These are phyloP conservation scores for Silene conica DNA, from an alignment of 148 eudicot genomes.

Conservation along the genomic window DNA sequence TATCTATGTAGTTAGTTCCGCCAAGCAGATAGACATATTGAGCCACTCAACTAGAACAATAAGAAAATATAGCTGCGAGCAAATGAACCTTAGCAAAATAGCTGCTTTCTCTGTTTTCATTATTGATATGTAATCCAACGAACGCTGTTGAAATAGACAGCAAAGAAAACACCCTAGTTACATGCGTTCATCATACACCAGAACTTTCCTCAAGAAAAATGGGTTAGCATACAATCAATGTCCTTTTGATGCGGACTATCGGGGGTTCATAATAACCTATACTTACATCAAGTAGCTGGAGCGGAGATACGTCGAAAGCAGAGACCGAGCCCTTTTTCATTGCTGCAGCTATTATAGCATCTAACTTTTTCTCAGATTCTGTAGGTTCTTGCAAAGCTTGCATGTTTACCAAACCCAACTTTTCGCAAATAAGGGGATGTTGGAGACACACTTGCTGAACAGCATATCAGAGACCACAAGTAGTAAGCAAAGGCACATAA, in stretches of 20 bases:
- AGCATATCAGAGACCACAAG: not conserved
- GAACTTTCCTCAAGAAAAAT: not conserved
- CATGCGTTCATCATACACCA: not conserved
- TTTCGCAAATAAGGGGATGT: constrained; percentile 49
- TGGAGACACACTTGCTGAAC: constrained; percentile 62
- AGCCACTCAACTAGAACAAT: not conserved
- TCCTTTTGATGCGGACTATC: not conserved
- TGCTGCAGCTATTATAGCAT: constrained; percentile 26
- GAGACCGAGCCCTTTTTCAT: constrained; percentile 29
- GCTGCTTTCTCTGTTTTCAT: constrained; percentile 51
- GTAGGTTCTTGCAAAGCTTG: constrained; percentile 22
- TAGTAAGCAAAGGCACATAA: not conserved
- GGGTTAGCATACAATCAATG: not conserved
- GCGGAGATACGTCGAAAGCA: constrained; percentile 46
- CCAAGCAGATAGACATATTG: constrained; percentile 7
- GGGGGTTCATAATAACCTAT: constrained; percentile 19
- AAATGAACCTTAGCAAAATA: constrained; percentile 47
- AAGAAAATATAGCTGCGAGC: constrained; percentile 5
- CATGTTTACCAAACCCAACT: constrained; percentile 54
- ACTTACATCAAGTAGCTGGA: constrained; percentile 65
- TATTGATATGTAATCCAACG: constrained; percentile 46
- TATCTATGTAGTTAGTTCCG: constrained; percentile 30
- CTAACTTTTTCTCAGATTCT: constrained; percentile 24
- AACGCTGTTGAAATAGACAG: constrained; percentile 38
- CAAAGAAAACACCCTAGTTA: constrained; percentile 2